Conservation (phyloP, 192 early-diverging fungal genomes). For the Geranomyces variabilis region DNA sequence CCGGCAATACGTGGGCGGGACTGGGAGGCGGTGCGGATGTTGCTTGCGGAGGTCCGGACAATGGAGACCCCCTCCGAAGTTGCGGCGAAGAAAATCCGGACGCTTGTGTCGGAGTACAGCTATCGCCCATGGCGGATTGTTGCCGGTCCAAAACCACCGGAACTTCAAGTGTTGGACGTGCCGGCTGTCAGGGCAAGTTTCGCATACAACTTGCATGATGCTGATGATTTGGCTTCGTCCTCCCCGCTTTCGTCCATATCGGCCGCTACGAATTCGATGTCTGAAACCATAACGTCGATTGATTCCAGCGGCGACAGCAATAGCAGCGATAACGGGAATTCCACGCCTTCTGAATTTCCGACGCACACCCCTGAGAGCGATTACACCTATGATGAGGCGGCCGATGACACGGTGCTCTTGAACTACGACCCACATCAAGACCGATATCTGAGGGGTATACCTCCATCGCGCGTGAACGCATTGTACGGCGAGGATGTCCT, state of each 20-base stretch:
- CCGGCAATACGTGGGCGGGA: neutral
- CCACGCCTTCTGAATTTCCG: neutral
- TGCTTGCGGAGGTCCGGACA: slow-evolving; percentile 4
- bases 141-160: neutral
- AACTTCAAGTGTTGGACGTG: too few species aligned
- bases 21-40: neutral
- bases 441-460: neutral
- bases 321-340: neutral
- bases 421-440: slow-evolving; percentile 5
- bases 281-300: neutral
- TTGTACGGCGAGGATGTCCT: neutral
- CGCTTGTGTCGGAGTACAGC: neutral
- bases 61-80: neutral
- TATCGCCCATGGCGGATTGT: neutral
- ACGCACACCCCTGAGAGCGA: too few species aligned
- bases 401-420: neutral
- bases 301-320: neutral
- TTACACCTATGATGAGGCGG: too few species aligned
- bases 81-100: neutral
- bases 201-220: too few species aligned
- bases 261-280: neutral
- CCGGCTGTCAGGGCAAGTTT: too few species aligned
- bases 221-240: too few species aligned
- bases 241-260: neutral
- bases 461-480: neutral